phyloP scores from a whole-genome alignment of 2,329 filamentous ascomycete species.

The Alternaria longipes region DNA sequence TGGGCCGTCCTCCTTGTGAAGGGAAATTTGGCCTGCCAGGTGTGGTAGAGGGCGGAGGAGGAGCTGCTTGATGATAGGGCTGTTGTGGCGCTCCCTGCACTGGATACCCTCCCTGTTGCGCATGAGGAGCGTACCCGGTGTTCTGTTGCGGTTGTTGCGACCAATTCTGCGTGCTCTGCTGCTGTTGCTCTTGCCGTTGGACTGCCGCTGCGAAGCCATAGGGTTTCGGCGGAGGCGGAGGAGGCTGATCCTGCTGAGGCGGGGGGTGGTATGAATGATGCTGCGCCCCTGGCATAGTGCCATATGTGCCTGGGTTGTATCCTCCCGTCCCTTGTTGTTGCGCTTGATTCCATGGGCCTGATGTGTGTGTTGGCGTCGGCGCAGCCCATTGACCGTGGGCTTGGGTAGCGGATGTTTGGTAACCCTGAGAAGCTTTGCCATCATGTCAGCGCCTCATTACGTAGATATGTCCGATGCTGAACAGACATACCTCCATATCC shows the following conservation, averaged over 20 bases:
- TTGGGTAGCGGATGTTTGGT: constrained; percentile 34
- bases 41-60: constrained; percentile 42
- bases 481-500: constrained; percentile 40
- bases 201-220: constrained; percentile 42
- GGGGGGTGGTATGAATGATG: constrained; percentile 31
- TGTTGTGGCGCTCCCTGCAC: constrained; percentile 31
- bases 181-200: constrained; percentile 30
- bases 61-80: constrained; percentile 39
- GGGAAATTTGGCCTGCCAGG: constrained; percentile 46
- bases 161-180: constrained; percentile 28
- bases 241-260: constrained; percentile 43
- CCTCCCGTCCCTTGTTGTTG: constrained; percentile 33
- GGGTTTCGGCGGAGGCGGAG: constrained; percentile 51
- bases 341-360: constrained; percentile 37
- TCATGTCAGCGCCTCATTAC: constrained; percentile 11
- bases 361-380: constrained; percentile 30
- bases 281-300: constrained; percentile 41
- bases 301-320: constrained; percentile 48
- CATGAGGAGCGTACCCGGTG: constrained; percentile 29
- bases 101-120: constrained; percentile 40
- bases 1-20: constrained; percentile 35
- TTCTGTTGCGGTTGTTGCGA: constrained; percentile 32
- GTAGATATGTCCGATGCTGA: background rate
- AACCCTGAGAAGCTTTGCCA: constrained; percentile 29
- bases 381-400: constrained; percentile 44